Base-by-base conservation (phyloP, 768 basidiomycete species). In the Tricholoma saponaceum region DNA sequence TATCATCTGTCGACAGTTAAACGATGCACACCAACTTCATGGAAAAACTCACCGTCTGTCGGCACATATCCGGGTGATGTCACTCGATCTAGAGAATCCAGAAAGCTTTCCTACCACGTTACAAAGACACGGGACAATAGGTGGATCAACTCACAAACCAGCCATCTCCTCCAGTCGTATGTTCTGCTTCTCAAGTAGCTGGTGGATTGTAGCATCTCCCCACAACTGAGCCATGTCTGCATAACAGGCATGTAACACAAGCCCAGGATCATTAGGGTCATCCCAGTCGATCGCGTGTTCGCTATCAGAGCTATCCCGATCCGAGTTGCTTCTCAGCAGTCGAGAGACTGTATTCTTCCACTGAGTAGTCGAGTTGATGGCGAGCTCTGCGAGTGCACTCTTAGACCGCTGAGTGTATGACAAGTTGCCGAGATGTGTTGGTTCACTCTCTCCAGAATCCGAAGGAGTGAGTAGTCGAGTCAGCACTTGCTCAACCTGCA, bases 211-310 rank as follows among this genome's bases (percentile, higher is more conserved):
- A 4, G 79, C 72, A 60, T 87, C 81, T n/a, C 69, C 73, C 89
- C 88, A 89, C 8, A 91, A 74, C 43, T 69, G 68, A 22, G 76
- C 75, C 80, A 90, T 88, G 62, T 90, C 89, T 23, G 82, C 80
- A 4, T 77, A 72, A 59, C 84, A 86, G 5, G 79, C 78, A 56
- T 84, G 72, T 14, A 89, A 69, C 18, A 90, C 69, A 2, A 78
- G 69, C 2, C 81, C 80, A 0, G 87, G 83, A 57, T 87, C 87
- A 30, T 78, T 73, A 4, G 78, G 78, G 62, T 82, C 79, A 8
- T 76, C 73, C 73, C 73, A 78, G 61, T 78, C 75, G 26, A 74
- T 65, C 20, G 64, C 64, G 12, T 70, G 67, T 32, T 71, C 70
- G 35, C 65, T 66, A 41, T 72, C 70, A 53, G 69, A 63, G 50